phyloP scores from a whole-genome alignment of 495 filamentous ascomycete species.

The Neurospora sp. region DNA sequence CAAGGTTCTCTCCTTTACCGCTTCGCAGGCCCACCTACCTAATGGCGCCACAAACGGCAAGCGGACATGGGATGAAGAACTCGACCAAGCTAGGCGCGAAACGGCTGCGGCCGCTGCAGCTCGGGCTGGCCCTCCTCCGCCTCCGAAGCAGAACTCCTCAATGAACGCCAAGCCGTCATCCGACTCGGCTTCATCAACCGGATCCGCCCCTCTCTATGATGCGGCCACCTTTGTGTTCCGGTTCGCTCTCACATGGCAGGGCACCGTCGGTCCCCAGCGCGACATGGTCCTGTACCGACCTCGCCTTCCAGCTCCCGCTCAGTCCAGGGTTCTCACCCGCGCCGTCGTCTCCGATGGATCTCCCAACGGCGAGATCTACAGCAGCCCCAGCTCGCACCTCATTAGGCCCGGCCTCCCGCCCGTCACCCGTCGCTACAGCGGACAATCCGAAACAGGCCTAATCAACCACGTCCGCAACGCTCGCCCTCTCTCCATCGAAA shows the following conservation, averaged over 20 bases:
- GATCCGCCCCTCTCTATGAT: conserved; percentile 35
- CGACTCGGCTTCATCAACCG: conserved; percentile 30
- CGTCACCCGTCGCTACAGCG: conserved; percentile 34
- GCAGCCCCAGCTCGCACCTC: conserved; percentile 27
- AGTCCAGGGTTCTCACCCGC: conserved; percentile 40
- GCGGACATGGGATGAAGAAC: conserved; percentile 29
- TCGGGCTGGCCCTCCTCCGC: conserved; percentile 17
- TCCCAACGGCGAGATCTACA: conserved; percentile 3
- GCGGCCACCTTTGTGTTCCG: conserved; percentile 35
- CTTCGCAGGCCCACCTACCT: conserved; percentile 12
- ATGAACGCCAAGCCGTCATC: conserved; percentile 20
- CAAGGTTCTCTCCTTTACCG: conserved; percentile 50
- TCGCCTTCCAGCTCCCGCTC: conserved; percentile 64
- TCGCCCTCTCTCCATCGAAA: conserved; percentile 14
- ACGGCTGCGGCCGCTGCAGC: conserved; percentile 23
- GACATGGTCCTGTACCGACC: conserved; percentile 54
- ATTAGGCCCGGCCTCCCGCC: conserved; percentile 30
- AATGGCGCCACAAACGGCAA: conserved; percentile 1
- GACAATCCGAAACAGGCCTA: conserved; percentile 31
- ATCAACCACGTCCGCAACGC: conserved; percentile 38
- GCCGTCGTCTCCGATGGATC: neutral
- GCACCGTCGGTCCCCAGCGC: conserved; percentile 17
- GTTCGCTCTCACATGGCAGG: conserved; percentile 29
- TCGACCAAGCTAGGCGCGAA: conserved; percentile 34
- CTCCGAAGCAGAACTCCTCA: conserved; percentile 18